Base-by-base conservation (phyloP, 305 asterid genomes). In the Rubia tinctorum region DNA sequence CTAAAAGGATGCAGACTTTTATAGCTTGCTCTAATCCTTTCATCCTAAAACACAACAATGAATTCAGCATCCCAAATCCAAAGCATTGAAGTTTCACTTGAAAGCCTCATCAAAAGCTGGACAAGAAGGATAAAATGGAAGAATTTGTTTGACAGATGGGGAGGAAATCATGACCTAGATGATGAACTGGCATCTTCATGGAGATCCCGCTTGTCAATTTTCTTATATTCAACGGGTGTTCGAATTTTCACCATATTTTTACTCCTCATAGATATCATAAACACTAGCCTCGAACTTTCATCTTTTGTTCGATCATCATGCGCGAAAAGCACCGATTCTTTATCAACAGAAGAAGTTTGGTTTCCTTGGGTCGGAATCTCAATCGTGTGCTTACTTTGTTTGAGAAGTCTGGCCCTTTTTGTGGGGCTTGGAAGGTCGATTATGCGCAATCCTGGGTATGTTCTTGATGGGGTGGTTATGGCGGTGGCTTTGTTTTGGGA, bases 401-500 rank as follows among this genome's bases (percentile, higher is more conserved):
- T 63, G 47, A 78, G 70, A 51, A 72, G 61, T 68, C 2, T 81
- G 12, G 77, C 76, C n/a, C 76, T 81, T 66, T 43, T 75, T 6
- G 20, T 75, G 10, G 76, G 80, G 49, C 44, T 71, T 22, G 82
- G 85, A 1, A 11, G 49, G 25, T 3, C 78, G 0, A 62, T 81
- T 55, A 68, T 78, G 27, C 43, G 56, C 0, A 30, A 78, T 6
- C 78, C 82, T 0, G 85, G 85, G 8, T 78, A 71, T 27, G 74
- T 81, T 66, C 60, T 78, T 23, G 85, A 81, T 73, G 78, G 74
- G 7, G 25, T 78, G 7, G 85, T 81, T 8, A 23, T 81, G 49
- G 43, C 72, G 53, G 82, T 75, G 80, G 82, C 85, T 17, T 59
- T 81, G 75, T 7, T 75, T 61, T 47, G 75, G 55, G 85, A 81